Evolutionary conservation across 805 yeast species (phyloP).

Genomic region (Saccharomyces jurei): DNA sequence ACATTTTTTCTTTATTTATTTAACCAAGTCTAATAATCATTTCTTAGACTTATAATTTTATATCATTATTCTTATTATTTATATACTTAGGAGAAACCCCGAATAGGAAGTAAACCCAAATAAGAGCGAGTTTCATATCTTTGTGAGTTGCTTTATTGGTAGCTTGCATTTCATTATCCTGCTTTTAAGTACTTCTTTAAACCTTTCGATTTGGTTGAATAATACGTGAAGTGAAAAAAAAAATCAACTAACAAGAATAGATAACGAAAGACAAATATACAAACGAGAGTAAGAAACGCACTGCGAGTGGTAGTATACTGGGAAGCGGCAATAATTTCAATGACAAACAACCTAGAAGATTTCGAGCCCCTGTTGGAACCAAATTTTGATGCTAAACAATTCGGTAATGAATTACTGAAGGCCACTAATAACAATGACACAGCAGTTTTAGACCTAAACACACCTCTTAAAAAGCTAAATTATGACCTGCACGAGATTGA

Average conservation of each 20-base stretch:
- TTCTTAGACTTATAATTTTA: background rate
- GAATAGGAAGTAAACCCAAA: background rate
- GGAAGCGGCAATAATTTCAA: background rate
- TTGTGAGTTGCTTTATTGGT: background rate
- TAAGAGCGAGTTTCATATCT: background rate
- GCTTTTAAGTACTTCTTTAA: background rate
- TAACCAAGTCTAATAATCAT: background rate
- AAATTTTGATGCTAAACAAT: slow-evolving; percentile 14
- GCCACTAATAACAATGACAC: slow-evolving; percentile 16
- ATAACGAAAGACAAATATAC: background rate
- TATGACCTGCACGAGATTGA: slow-evolving; percentile 26
- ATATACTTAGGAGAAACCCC: background rate
- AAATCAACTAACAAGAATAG: background rate
- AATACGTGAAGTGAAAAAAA: background rate
- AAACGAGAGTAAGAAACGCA: background rate
- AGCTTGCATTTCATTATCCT: background rate
- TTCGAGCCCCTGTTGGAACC: slow-evolving; percentile 20
- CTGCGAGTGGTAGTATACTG: background rate
- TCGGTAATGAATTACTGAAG: slow-evolving; percentile 20
- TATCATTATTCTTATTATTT: background rate
- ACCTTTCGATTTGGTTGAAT: background rate
- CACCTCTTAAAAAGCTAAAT: slow-evolving; percentile 24
- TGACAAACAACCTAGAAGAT: slow-evolving; percentile 15
- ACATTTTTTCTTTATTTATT: background rate
- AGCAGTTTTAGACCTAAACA: slow-evolving; percentile 20